Percentiles rank a stretch among this genome's conserved stretches.
phyloP scores from a whole-genome alignment of 768 basidiomycete species.

The Mycena alexandri region DNA sequence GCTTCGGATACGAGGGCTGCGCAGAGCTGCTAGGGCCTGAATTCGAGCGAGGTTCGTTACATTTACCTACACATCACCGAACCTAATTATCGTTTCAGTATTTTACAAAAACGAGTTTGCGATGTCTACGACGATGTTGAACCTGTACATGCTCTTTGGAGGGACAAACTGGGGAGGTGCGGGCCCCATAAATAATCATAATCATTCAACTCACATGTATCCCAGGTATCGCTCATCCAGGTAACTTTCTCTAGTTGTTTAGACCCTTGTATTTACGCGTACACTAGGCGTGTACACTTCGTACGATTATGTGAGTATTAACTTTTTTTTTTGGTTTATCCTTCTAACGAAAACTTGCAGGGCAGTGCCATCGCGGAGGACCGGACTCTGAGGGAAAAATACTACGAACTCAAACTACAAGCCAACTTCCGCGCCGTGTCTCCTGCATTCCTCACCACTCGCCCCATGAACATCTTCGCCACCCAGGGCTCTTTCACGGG shows the following conservation, averaged over 20 bases:
- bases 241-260: conserved; percentile 30
- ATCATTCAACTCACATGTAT: background rate
- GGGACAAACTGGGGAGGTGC: conserved; percentile 61
- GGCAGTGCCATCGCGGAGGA: conserved; percentile 66
- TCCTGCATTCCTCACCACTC: conserved; percentile 62
- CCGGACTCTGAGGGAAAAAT: conserved; percentile 65
- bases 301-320: conserved; percentile 55
- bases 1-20: conserved; percentile 51
- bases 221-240: conserved; percentile 45
- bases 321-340: background rate
- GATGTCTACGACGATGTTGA: conserved; percentile 61
- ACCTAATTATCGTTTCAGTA: conserved; percentile 43
- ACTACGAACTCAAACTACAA: conserved; percentile 65
- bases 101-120: conserved; percentile 64
- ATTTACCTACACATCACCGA: background rate
- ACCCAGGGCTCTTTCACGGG: conserved; percentile 61
- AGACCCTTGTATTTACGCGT: background rate
- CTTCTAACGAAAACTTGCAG: conserved; percentile 39
- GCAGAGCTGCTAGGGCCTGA: conserved; percentile 53
- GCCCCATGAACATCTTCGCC: conserved; percentile 56
- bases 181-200: background rate
- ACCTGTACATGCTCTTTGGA: conserved; percentile 65
- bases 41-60: conserved; percentile 57
- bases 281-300: conserved; percentile 57
- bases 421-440: conserved; percentile 64